These are phyloP conservation scores for Aeschynomene evenia DNA, from an alignment of 306 rosid genomes.

Conservation along the genomic window DNA sequence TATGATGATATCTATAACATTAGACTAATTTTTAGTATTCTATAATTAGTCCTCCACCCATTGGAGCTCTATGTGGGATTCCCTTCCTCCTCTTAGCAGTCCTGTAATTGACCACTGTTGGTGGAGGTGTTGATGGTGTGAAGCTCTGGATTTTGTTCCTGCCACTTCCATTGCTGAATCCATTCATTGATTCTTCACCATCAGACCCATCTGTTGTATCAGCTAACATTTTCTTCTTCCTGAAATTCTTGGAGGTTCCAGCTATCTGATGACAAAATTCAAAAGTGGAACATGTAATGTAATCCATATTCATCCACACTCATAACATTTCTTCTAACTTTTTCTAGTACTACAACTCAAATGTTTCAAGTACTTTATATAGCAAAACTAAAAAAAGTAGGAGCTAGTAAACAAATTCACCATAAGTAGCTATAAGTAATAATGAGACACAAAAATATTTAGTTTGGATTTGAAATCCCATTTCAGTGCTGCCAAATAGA, in stretches of 20 bases:
- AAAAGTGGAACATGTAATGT: neutral
- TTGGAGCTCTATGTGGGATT: constrained; percentile 56
- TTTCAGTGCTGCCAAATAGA: neutral
- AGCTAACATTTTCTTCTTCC: constrained; percentile 31
- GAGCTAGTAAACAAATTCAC: constrained; percentile 8
- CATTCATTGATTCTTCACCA: constrained; percentile 45
- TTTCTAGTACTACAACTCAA: neutral
- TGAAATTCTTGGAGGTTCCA: constrained; percentile 51
- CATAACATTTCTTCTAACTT: neutral
- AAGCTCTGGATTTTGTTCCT: constrained; percentile 45
- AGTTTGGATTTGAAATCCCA: neutral
- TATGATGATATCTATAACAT: too few relatives aligned
- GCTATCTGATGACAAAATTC: constrained; percentile 31
- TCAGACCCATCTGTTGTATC: constrained; percentile 40
- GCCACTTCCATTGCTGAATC: constrained; percentile 16
- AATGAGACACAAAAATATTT: neutral
- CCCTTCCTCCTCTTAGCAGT: constrained; percentile 63
- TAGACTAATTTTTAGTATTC: constrained; percentile 33
- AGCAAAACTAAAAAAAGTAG: neutral
- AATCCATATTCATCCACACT: neutral
- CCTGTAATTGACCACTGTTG: constrained; percentile 41
- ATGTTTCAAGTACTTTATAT: neutral
- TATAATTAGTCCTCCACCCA: constrained; percentile 53
- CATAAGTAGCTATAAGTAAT: neutral
- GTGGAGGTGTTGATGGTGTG: constrained; percentile 62